Percentiles rank a stretch among this genome's conserved stretches.
Evolutionary conservation across 1,139 yeast genomes (phyloP).

Genomic region (Pichia kudriavzevii): DNA sequence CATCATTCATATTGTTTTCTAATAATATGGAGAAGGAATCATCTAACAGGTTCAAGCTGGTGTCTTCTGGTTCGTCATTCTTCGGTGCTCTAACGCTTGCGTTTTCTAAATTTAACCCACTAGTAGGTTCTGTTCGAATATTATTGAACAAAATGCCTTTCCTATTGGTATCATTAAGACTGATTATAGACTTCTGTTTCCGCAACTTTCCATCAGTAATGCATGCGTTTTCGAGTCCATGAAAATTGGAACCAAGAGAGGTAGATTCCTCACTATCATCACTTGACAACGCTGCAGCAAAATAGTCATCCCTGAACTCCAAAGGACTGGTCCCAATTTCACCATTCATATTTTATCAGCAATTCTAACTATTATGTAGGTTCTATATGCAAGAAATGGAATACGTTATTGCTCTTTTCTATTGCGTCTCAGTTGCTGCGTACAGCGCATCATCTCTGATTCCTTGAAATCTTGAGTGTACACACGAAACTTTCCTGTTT

Average conservation of each 20-base stretch:
- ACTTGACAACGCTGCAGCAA: conserved; percentile 5
- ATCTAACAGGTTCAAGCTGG: conserved; percentile 4
- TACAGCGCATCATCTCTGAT: too few relatives aligned
- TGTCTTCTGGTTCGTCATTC: not conserved
- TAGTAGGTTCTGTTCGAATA: conserved; percentile 9
- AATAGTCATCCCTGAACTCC: conserved; percentile 11
- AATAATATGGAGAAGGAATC: conserved; percentile 5
- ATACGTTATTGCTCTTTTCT: too few relatives aligned
- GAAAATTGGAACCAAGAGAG: not conserved
- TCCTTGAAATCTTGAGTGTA: too few relatives aligned
- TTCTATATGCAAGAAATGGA: too few relatives aligned
- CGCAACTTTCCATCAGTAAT: too few relatives aligned
- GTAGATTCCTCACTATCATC: conserved; percentile 5
- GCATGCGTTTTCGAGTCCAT: too few relatives aligned
- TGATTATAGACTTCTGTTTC: too few relatives aligned
- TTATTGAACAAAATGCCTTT: conserved; percentile 11
- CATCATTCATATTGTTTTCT: not conserved
- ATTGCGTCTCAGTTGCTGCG: too few relatives aligned
- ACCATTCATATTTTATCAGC: too few relatives aligned
- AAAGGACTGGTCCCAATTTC: conserved; percentile 5
- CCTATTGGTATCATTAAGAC: not conserved
- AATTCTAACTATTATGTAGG: too few relatives aligned
- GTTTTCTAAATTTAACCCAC: conserved; percentile 8
- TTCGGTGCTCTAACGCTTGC: conserved; percentile 1
- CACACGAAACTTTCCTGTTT: too few relatives aligned